Evolutionary conservation across 2,329 filamentous ascomycete species (phyloP).

Genomic region (Aspergillus sp.): DNA sequence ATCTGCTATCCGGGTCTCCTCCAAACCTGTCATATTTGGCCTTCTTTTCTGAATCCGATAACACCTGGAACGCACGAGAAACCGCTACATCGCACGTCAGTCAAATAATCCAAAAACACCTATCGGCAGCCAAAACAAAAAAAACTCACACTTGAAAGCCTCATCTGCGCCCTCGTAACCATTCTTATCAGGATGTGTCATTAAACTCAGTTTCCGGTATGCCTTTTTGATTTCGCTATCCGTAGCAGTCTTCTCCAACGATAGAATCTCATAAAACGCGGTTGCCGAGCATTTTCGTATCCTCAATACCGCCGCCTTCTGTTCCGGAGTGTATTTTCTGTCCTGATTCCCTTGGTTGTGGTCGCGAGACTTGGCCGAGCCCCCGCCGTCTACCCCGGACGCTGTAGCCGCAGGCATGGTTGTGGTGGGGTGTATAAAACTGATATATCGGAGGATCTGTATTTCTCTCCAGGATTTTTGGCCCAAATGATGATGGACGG

Average conservation of each 20-base stretch:
- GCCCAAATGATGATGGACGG: not conserved
- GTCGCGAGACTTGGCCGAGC: conserved; percentile 40
- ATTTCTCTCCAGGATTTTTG: too few relatives aligned
- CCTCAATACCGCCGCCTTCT: conserved; percentile 84
- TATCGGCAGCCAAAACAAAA: conserved; percentile 1
- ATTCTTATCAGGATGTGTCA: conserved; percentile 99
- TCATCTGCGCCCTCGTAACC: conserved; percentile 92
- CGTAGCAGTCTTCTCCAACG: conserved; percentile 61
- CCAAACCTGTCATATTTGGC: conserved; percentile 83
- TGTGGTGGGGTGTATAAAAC: not conserved
- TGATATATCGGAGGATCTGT: too few relatives aligned
- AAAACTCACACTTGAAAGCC: conserved; percentile 78
- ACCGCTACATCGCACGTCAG: conserved; percentile 56
- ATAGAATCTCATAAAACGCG: conserved; percentile 93
- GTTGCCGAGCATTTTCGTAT: conserved; percentile 80
- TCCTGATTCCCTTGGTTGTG: conserved; percentile 49
- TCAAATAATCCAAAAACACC: not conserved
- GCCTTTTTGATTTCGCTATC: conserved; percentile 95
- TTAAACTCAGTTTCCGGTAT: conserved; percentile 85
- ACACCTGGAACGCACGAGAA: conserved; percentile 82
- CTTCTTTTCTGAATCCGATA: conserved; percentile 92
- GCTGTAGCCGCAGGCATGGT: conserved; percentile 41
- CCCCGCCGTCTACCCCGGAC: conserved; percentile 43
- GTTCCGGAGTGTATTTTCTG: conserved; percentile 73
- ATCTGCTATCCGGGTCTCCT: conserved; percentile 86